phyloP scores from a whole-genome alignment of 306 rosid genomes.

The Psophocarpus tetragonolobus region DNA sequence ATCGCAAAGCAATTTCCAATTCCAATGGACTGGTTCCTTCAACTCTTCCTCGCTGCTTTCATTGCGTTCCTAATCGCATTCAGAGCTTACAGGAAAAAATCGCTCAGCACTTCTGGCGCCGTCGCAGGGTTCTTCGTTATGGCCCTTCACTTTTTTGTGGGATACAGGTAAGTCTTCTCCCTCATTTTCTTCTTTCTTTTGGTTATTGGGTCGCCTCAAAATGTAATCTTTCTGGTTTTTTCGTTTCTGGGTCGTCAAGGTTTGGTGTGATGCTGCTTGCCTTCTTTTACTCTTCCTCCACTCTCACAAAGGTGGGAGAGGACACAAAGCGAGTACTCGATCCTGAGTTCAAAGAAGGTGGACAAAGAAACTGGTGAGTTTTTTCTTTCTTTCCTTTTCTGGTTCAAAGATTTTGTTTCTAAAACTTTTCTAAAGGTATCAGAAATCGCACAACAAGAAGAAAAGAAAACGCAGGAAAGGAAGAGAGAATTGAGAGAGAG shows the following conservation, averaged over 20 bases:
- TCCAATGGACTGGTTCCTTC: conserved; percentile 31
- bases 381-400: background rate
- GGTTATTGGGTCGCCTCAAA: background rate
- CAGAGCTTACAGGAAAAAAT: conserved; percentile 59
- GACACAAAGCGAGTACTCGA: conserved; percentile 73
- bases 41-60: conserved; percentile 47
- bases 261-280: conserved; percentile 75
- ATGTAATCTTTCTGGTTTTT: background rate
- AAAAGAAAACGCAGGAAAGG: too few species aligned
- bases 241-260: conserved; percentile 33
- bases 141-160: conserved; percentile 63
- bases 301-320: conserved; percentile 74
- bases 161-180: conserved; percentile 53
- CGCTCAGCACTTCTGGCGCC: conserved; percentile 81
- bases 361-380: conserved; percentile 85
- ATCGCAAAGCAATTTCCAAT: background rate
- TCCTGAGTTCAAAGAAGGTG: conserved; percentile 84
- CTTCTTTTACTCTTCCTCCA: conserved; percentile 81
- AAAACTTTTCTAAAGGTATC: background rate
- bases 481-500: too few species aligned
- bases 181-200: background rate
- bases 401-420: background rate
- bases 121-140: conserved; percentile 70
- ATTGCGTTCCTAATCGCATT: conserved; percentile 55
- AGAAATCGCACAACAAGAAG: too few species aligned